phyloP scores from a whole-genome alignment of 306 rosid genomes.

The Pterocarpus santalinus region DNA sequence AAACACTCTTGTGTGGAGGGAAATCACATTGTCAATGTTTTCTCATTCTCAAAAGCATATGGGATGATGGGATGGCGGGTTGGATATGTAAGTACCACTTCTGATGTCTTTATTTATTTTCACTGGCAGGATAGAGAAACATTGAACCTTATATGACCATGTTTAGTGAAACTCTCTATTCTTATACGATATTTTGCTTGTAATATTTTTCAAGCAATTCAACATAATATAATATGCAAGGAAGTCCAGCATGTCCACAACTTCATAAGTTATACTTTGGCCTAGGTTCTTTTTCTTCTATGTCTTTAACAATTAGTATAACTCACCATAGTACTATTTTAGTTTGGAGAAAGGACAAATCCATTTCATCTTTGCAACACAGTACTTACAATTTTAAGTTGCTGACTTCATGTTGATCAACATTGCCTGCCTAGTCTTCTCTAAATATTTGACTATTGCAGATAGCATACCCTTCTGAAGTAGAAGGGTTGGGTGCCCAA shows the following conservation, averaged over 20 bases:
- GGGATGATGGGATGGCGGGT: constrained; percentile 99
- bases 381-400: background rate
- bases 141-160: no score
- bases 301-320: no score
- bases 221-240: background rate
- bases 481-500: constrained; percentile 70
- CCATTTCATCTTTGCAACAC: background rate
- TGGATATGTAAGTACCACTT: constrained; percentile 79
- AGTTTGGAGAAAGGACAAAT: no score
- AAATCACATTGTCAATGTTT: constrained; percentile 84
- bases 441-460: constrained; percentile 50
- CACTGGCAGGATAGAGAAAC: no score
- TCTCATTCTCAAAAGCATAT: constrained; percentile 95
- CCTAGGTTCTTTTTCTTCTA: background rate
- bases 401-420: background rate
- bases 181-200: no score
- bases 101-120: background rate
- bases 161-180: no score
- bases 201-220: background rate
- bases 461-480: constrained; percentile 98
- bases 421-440: background rate
- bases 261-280: background rate
- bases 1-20: constrained; percentile 91
- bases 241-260: background rate
- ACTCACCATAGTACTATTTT: no score